Evolutionary conservation across 2,329 filamentous ascomycete genomes (phyloP), one percentile per base, ranked within the genome.

Genomic region (Diplodia corticola): DNA sequence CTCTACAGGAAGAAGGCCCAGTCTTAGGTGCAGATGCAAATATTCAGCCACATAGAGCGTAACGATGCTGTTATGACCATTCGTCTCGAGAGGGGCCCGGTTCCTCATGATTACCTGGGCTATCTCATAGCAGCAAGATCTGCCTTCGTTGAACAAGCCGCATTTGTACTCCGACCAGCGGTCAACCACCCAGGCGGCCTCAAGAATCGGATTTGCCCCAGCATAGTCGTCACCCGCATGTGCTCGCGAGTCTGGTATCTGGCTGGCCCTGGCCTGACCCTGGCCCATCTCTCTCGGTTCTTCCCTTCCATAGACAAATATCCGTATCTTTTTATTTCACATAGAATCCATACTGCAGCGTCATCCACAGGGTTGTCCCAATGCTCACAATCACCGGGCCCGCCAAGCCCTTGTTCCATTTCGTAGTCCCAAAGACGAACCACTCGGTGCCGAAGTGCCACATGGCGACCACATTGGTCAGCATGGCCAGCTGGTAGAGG

Each of bases 381-480:
- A 81, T 85, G 44, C 83, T 84, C 48, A 89, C 84, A 66, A 84
- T 71, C 67, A 88, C 73, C n/a, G 88, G 87, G 61, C 84, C 84
- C 55, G 84, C 79, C 70, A 89, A 80, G 28, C 86, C 84, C 44
- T 82, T 81, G 44, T 84, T 85, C 75, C 90, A 86, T 69, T 84
- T 86, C 71, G 92, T 88, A 22, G 88, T 94, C 72, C 89, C 89
- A 80, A 90, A 97, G 4, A 93, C 78, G 69, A 91, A 82, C 82
- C 91, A 90, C 84, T 99, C 95, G 71, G 85, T 89, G 68, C 87
- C 83, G 77, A 93, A 97, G 80, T 94, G 93, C 48, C 81, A 80
- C 64, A 91, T 85, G 0, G 93, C 93, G 65, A 96, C 84, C 1
- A 87, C 84, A 76, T 94, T 96, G 7, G 91, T 95, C 85, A 89